Conservation (phyloP, 345 rosid genomes). For the Arabis alpina region DNA sequence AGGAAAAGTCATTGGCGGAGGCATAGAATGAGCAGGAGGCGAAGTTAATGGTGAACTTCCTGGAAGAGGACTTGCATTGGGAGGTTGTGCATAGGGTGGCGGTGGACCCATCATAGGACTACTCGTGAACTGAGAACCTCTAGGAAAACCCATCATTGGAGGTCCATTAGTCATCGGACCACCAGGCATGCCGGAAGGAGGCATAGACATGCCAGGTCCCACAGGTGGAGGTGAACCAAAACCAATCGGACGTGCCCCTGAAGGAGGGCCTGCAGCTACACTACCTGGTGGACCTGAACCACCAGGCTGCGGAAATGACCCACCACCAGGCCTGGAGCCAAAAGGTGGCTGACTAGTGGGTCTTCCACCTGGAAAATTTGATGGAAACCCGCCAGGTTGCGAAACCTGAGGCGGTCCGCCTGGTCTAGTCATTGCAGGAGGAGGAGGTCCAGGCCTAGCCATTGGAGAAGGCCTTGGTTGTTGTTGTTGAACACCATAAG, state of each 20-base stretch:
- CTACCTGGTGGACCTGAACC: slow-evolving; percentile 33
- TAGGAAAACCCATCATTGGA: slow-evolving; percentile 40
- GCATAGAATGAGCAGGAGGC: slow-evolving; percentile 40
- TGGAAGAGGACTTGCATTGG: slow-evolving; percentile 30
- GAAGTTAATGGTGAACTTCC: slow-evolving; percentile 36
- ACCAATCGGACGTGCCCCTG: slow-evolving; percentile 40
- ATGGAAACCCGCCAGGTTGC: slow-evolving; percentile 51
- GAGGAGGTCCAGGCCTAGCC: slow-evolving; percentile 69
- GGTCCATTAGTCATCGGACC: slow-evolving; percentile 33
- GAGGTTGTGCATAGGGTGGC: slow-evolving; percentile 36
- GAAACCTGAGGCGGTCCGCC: slow-evolving; percentile 50
- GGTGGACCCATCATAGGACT: slow-evolving; percentile 43
- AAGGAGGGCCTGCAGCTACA: slow-evolving; percentile 35
- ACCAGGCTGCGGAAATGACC: slow-evolving; percentile 25
- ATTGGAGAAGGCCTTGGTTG: slow-evolving; percentile 53
- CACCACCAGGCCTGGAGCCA: slow-evolving; percentile 44
- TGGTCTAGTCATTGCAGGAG: slow-evolving; percentile 53
- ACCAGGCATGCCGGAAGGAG: slow-evolving; percentile 23
- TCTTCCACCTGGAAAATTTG: slow-evolving; percentile 53
- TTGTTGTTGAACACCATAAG: slow-evolving; percentile 41
- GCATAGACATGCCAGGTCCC: slow-evolving; percentile 35
- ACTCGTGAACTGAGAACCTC: slow-evolving; percentile 26
- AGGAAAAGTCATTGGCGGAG: slow-evolving; percentile 35
- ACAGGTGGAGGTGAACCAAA: slow-evolving; percentile 45
- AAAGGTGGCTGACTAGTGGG: slow-evolving; percentile 60